Base-by-base conservation (phyloP, 768 basidiomycete species). In the Tricholoma terreum region DNA sequence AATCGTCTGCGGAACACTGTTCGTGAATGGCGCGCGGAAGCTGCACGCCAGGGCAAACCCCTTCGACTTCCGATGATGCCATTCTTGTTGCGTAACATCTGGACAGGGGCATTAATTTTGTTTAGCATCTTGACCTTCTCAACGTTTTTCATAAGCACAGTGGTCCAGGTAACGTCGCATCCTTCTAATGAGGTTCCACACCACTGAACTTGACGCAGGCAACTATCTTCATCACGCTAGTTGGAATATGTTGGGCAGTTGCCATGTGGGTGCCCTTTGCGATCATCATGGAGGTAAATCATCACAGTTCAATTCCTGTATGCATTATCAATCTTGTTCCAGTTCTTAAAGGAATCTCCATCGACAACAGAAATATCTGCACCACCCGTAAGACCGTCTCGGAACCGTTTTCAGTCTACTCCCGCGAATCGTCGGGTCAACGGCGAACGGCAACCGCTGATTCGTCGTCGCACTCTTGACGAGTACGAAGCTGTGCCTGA, bases 201-300 rank as follows among this genome's bases (percentile, higher is more conserved):
- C 40, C 38, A 17, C 58, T 52, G n/a, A 42, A 19, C 31, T 30
- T 24, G 54, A 54, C 38, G 15, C 66, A 90, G 82, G 95, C 95
- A 8, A 91, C 91, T 14, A 71, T 86, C 15, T 86, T 89, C 65
- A 90, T 97, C 55, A 85, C 86, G 52, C 68, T 95, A 52, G 85
- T 96, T 21, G 95, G 95, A 42, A 89, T 97, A 35, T 95, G 90
- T 70, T 98, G 95, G 95, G 92, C 94, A 9, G 92, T 97, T 38
- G 92, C 95, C n/a, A 92, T 91, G 75, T 97, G 95, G 95, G 92
- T 92, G 14, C 94, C 94, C 2, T 97, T 97, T 63, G 90, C 94
- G 17, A 94, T 97, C 65, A 92, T 98, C 73, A 98, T 98, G 94
- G 94, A 95, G 84, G 93, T 84, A 61, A 50, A 81, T 63, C 4